Evolutionary conservation across 805 yeast species (phyloP).

Genomic region (Suhomyces vadensis): DNA sequence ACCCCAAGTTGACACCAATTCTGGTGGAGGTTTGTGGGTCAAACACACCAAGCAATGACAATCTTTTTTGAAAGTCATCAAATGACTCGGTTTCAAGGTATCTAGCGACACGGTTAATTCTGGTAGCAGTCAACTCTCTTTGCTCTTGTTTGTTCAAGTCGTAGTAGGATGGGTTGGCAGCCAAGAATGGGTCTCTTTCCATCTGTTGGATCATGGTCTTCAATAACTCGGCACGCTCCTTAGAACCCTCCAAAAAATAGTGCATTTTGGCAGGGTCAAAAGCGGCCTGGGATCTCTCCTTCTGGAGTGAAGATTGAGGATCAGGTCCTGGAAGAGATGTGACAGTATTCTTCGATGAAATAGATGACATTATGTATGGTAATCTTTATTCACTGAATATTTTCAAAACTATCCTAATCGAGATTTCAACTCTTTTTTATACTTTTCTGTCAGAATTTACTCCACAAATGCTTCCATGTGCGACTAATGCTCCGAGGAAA

Average conservation of each 20-base stretch:
- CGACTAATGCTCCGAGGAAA: slow-evolving; percentile 4
- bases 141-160: slow-evolving; percentile 32
- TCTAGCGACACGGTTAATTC: slow-evolving; percentile 38
- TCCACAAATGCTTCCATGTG: slow-evolving; percentile 4
- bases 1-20: slow-evolving; percentile 40
- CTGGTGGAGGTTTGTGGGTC: slow-evolving; percentile 43
- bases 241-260: slow-evolving; percentile 42
- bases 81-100: slow-evolving; percentile 36
- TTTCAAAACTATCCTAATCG: not conserved
- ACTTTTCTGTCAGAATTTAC: not conserved
- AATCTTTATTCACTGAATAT: not conserved
- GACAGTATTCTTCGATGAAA: slow-evolving; percentile 5
- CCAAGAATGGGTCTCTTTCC: slow-evolving; percentile 41
- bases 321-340: slow-evolving; percentile 16
- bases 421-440: slow-evolving; percentile 3
- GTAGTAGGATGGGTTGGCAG: slow-evolving; percentile 32
- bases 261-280: slow-evolving; percentile 42
- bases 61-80: slow-evolving; percentile 34
- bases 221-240: slow-evolving; percentile 32
- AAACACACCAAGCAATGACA: slow-evolving; percentile 36
- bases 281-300: slow-evolving; percentile 33
- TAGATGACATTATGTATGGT: not conserved
- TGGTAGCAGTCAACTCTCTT: slow-evolving; percentile 32
- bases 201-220: slow-evolving; percentile 32
- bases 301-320: slow-evolving; percentile 19